Percentiles rank a stretch among this genome's conserved stretches.
Evolutionary conservation across 164 flowering plant genomes (phyloP).

Genomic region (Cinnamomum micranthum): DNA sequence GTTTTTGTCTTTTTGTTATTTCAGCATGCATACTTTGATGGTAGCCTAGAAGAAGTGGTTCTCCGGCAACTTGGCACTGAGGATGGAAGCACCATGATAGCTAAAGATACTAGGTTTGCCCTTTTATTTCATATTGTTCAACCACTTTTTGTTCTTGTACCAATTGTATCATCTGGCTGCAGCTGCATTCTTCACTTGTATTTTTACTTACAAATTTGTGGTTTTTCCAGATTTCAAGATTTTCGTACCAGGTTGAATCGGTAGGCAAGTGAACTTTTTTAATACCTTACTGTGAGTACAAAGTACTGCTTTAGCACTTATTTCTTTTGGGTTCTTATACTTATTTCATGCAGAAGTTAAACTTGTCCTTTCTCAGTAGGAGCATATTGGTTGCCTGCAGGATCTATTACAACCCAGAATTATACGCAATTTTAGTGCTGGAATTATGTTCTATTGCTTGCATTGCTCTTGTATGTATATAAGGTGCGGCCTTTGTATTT

Average conservation of each 20-base stretch:
- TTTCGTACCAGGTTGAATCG: conserved; percentile 58
- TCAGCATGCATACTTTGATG: conserved; percentile 96
- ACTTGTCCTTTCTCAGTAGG: background rate
- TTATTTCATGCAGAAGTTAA: too few species aligned
- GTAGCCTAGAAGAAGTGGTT: conserved; percentile 71
- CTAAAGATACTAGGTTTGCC: conserved; percentile 70
- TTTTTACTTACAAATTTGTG: conserved; percentile 6
- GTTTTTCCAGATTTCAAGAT: conserved; percentile 73
- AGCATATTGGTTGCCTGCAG: background rate
- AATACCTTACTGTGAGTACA: background rate
- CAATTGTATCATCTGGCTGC: background rate
- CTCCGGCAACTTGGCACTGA: conserved; percentile 86
- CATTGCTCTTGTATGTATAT: background rate
- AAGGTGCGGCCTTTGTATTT: conserved; percentile 12
- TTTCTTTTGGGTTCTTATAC: background rate
- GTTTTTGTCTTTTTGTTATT: conserved; percentile 8
- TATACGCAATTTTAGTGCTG: conserved; percentile 13
- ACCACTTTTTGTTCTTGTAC: background rate
- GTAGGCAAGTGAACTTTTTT: conserved; percentile 16
- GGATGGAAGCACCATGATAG: conserved; percentile 77
- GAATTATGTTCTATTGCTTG: conserved; percentile 5
- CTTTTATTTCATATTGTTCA: background rate
- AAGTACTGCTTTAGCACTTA: too few species aligned
- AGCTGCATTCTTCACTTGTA: background rate
- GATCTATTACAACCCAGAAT: conserved; percentile 8